Percentiles rank a stretch among this genome's conserved stretches.
Evolutionary conservation across 1,284 basidiomycete genomes (phyloP).

Genomic region (Melampsora americana): DNA sequence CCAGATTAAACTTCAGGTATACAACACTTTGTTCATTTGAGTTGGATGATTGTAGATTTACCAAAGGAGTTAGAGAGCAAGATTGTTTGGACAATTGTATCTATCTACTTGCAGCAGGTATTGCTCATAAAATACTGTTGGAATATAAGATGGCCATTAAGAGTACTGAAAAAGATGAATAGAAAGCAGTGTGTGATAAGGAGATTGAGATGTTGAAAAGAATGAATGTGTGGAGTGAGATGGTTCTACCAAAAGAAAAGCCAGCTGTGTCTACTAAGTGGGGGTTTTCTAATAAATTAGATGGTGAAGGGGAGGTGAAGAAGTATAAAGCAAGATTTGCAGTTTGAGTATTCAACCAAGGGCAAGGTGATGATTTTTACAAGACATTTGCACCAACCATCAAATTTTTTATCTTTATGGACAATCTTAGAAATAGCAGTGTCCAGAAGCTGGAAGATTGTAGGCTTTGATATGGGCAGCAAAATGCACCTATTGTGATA

Average conservation of each 20-base stretch:
- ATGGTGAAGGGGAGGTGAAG: not conserved
- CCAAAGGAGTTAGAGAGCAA: too few relatives aligned
- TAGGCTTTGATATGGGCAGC: constrained; percentile 29
- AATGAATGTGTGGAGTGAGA: not conserved
- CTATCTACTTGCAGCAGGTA: not conserved
- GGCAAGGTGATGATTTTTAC: not conserved
- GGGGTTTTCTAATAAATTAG: not conserved
- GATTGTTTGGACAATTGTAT: too few relatives aligned
- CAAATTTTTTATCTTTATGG: not conserved
- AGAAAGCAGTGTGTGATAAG: not conserved
- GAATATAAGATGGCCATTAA: not conserved
- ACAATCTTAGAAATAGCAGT: too few relatives aligned
- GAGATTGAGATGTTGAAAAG: not conserved
- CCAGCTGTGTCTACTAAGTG: not conserved
- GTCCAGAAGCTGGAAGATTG: not conserved
- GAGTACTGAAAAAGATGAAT: not conserved
- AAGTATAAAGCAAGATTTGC: not conserved
- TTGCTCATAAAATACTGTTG: not conserved
- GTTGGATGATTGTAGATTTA: too few relatives aligned
- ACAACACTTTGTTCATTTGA: too few relatives aligned
- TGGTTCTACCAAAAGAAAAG: not conserved
- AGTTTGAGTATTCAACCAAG: constrained; percentile 16
- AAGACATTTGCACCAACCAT: constrained; percentile 17
- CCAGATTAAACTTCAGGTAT: too few relatives aligned
- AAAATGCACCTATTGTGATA: too few relatives aligned